Base-by-base conservation (phyloP, 257 asterid species). In the Ligustrum vulgare region DNA sequence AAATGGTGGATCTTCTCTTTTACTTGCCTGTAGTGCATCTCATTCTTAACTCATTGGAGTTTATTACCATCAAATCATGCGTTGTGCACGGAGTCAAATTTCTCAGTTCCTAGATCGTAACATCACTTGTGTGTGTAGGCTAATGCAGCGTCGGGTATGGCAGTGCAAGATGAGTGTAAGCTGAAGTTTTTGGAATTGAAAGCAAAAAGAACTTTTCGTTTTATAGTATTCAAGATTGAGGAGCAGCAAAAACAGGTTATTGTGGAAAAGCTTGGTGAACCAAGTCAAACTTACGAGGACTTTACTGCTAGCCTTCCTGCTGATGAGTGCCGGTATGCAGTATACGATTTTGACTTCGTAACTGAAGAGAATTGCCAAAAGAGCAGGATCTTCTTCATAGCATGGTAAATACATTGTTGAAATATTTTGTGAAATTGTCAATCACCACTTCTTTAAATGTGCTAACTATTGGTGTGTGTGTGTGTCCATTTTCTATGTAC, bases 81-180 rank as follows among this genome's bases (percentile, higher is more conserved):
- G 28, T 6, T 2, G 1, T 16, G 63, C 63, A n/a, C 25, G 3
- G 5, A 51, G 54, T 45, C 63, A 54, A 54, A 16, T 54, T 0
- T 54, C 4, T 54, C n/a, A 54, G 63, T 54, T 65, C 1, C 0
- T 20, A 36, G 31, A 13, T 77, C 34, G 56, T 70, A 32, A 12
- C 12, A 6, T 6, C 7, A 6, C 49, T 63, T 20, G 25, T 20
- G 6, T n/a, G 23, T 77, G 18, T 71, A 83, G 87, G 84, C 87
- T 35, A 84, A 84, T 62, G 70, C 87, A 35, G 87, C 87, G 72
- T 84, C 87, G 0, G 85, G 87, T 35, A 81, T 84, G 85, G 87
- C 87, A 45, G 87, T 81, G 74, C 83, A 84, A 3, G 87, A 84
- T 67, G 87, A 84, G 15, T 84, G 87, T 79, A 84, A 81, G 67